These are phyloP conservation scores for Penicillium sp. DNA, from an alignment of 2,329 filamentous ascomycete species.

Conservation along the genomic window DNA sequence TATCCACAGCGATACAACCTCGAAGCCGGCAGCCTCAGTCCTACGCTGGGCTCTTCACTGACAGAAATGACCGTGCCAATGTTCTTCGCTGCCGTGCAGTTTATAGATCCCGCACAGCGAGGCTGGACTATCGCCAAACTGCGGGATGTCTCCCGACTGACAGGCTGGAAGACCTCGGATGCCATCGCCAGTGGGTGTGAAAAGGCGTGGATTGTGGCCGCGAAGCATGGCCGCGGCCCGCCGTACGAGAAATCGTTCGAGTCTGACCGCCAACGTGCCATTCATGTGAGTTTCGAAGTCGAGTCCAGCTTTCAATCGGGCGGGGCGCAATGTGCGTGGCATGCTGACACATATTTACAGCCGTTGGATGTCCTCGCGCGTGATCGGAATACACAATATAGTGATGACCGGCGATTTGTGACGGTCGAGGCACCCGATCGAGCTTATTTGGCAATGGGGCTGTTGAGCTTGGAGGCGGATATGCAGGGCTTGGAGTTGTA, in stretches of 20 bases:
- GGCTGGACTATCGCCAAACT: conserved; percentile 76
- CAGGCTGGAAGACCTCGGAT: conserved; percentile 82
- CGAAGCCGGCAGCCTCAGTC: conserved; percentile 62
- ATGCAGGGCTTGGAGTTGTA: conserved; percentile 64
- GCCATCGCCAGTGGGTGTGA: conserved; percentile 85
- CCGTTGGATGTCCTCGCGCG: conserved; percentile 29
- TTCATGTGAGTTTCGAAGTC: conserved; percentile 17
- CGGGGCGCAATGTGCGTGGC: background rate
- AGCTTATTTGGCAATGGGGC: conserved; percentile 74
- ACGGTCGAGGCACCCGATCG: conserved; percentile 65
- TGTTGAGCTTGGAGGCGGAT: conserved; percentile 77
- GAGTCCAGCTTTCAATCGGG: background rate
- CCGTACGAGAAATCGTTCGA: conserved; percentile 58
- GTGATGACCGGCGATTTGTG: conserved; percentile 56
- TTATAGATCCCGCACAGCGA: conserved; percentile 69
- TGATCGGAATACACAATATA: conserved; percentile 29
- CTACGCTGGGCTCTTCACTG: conserved; percentile 75
- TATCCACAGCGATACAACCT: conserved; percentile 44
- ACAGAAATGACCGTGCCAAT: conserved; percentile 80
- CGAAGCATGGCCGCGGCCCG: conserved; percentile 72
- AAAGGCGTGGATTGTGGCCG: conserved; percentile 76
- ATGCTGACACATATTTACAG: conserved; percentile 25
- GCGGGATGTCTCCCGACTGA: conserved; percentile 73
- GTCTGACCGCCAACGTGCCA: conserved; percentile 14
- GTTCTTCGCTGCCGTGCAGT: conserved; percentile 86